Evolutionary conservation across 805 yeast species (phyloP).

Genomic region (Myxozyma neotropica): DNA sequence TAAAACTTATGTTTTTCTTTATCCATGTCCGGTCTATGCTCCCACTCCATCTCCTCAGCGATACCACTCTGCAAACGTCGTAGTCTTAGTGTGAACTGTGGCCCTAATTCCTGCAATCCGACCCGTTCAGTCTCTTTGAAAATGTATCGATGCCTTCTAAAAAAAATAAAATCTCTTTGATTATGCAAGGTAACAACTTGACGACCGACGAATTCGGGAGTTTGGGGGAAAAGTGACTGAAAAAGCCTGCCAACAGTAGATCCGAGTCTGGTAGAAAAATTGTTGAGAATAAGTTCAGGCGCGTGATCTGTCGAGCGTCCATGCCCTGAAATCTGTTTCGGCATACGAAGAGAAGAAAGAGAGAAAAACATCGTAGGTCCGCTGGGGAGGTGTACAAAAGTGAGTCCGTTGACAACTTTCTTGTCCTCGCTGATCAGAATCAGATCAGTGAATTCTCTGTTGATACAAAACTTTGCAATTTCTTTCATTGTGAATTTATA

Average conservation of each 20-base stretch:
- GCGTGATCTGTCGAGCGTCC: constrained; percentile 88
- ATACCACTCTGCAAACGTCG: constrained; percentile 90
- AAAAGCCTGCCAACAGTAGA: constrained; percentile 89
- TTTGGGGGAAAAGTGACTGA: constrained; percentile 88
- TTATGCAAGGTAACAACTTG: constrained; percentile 95
- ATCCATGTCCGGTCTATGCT: constrained; percentile 94
- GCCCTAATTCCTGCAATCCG: constrained; percentile 94
- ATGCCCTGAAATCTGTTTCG: constrained; percentile 78
- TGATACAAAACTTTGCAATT: constrained; percentile 79
- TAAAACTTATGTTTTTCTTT: constrained; percentile 92
- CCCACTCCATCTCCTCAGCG: constrained; percentile 93
- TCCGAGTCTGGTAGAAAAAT: constrained; percentile 90
- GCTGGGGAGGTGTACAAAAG: constrained; percentile 89
- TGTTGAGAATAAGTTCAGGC: constrained; percentile 90
- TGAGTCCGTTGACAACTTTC: constrained; percentile 85
- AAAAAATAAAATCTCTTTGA: constrained; percentile 93
- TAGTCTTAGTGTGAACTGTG: constrained; percentile 88
- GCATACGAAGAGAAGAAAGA: constrained; percentile 71
- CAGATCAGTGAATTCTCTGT: constrained; percentile 84
- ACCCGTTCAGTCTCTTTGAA: constrained; percentile 89
- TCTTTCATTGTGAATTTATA: constrained; percentile 81
- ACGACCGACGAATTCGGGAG: constrained; percentile 92
- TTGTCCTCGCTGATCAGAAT: constrained; percentile 92
- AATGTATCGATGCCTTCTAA: constrained; percentile 90
- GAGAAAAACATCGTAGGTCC: constrained; percentile 96